phyloP scores from a whole-genome alignment of 2,329 filamentous ascomycete genomes.

The Epichloe gansuensis region DNA sequence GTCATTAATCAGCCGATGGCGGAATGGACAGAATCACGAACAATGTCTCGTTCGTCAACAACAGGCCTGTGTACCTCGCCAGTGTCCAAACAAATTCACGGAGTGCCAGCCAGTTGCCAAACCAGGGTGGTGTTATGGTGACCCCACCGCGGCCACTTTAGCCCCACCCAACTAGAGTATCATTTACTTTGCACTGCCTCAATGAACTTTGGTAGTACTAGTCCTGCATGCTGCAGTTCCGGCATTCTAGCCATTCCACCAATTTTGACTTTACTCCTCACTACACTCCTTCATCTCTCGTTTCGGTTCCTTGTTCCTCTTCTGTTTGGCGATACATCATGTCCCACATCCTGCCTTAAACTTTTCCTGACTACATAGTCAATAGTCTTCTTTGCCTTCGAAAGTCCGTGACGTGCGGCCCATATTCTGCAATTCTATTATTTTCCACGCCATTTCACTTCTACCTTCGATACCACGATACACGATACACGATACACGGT shows the following conservation, averaged over 20 bases:
- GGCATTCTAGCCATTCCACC: neutral
- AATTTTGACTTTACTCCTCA: neutral
- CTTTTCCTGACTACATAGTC: neutral
- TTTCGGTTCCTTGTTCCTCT: neutral
- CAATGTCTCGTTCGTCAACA: too few relatives aligned
- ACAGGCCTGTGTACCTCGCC: neutral
- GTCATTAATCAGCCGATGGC: too few relatives aligned
- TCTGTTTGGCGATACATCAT: neutral
- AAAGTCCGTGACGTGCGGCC: neutral
- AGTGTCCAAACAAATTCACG: neutral
- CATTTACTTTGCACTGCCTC: conserved; percentile 6
- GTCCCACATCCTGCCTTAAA: neutral
- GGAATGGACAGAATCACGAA: too few relatives aligned
- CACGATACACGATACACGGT: neutral
- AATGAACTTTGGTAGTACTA: neutral
- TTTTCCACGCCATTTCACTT: neutral
- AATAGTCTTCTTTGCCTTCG: neutral
- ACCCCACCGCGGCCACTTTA: neutral
- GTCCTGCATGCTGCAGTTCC: neutral
- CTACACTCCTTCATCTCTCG: neutral
- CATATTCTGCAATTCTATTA: neutral
- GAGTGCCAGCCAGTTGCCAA: too few relatives aligned
- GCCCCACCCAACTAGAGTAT: neutral
- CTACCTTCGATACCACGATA: neutral
- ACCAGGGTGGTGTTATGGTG: too few relatives aligned